Evolutionary conservation across 345 rosid species (phyloP), one percentile per base, ranked within the genome.

Genomic region (Eucalyptus shirleyi): DNA sequence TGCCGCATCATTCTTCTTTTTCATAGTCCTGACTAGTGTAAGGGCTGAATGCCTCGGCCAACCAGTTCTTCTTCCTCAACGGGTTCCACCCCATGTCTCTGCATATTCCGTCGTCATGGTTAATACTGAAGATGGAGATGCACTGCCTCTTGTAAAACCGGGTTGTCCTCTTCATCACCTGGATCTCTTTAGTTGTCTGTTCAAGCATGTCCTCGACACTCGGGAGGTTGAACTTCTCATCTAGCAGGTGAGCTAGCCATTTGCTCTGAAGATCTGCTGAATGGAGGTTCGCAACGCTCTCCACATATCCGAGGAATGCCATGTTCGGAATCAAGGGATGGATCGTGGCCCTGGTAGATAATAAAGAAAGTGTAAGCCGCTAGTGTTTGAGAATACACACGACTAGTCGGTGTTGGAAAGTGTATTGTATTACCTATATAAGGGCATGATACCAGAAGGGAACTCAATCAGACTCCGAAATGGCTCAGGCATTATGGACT

Each of bases 261-360:
- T 83, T 91, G 91, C 95, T 85, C 82, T 95, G 83, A n/a, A 95
- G 17, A 92, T 95, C 97, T 8, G 96, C 90, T 3, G 95, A 89
- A 42, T 93, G 94, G 21, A 95, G 91, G 89, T 93, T 94, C 0
- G 95, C 92, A 0, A 93, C 91, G 67, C 94, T 95, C 89, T 95
- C 96, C 3, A 94, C 89, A 72, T 94, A 95, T 53, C 97, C 97
- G 89, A 94, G 93, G 67, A 95, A 93, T 14, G 93, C 97, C 96
- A 94, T 92, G 92, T 93, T 94, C 0, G 97, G 97, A 6, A 95
- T 94, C 92, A 94, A 50, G 3, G 97, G 97, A 90, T 95, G 94
- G 56, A 94, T 91, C 2, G 94, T 94, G 6, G 94, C 96, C 91
- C 95, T 93, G 85, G 42, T 77, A 21, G 14, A 40, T 4, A 37